Evolutionary conservation across 148 eudicot genomes (phyloP).

Genomic region (Mesembryanthemum crystallinum): DNA sequence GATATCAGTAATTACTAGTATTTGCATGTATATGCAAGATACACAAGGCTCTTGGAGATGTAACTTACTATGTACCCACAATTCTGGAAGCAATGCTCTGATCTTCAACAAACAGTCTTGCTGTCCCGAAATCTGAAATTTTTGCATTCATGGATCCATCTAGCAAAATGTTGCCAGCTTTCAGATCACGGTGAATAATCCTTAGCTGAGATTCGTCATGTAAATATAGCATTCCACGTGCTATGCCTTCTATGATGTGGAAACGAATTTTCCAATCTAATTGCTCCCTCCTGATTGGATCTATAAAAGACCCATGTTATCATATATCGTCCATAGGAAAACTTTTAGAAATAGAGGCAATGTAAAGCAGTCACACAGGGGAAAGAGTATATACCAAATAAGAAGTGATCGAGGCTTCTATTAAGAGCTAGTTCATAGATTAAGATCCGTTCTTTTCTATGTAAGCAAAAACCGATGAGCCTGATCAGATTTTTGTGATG

Average conservation of each 20-base stretch:
- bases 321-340: no score
- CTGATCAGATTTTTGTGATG: constrained; percentile 29
- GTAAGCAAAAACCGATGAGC: constrained; percentile 34
- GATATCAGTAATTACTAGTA: background rate
- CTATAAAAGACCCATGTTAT: constrained; percentile 15
- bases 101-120: constrained; percentile 28
- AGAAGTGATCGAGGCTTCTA: constrained; percentile 35
- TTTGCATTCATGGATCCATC: constrained; percentile 35
- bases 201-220: constrained; percentile 36
- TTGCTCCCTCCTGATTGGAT: constrained; percentile 8
- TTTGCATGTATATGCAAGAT: background rate
- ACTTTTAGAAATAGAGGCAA: no score
- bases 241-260: constrained; percentile 42
- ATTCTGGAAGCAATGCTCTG: constrained; percentile 27
- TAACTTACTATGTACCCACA: constrained; percentile 42
- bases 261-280: constrained; percentile 38
- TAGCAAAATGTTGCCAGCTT: constrained; percentile 26
- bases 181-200: constrained; percentile 30
- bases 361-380: background rate
- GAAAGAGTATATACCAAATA: constrained; percentile 32
- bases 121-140: constrained; percentile 40
- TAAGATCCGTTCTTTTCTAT: constrained; percentile 28
- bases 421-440: constrained; percentile 33
- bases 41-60: background rate
- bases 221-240: constrained; percentile 39